Evolutionary conservation across 768 basidiomycete species (phyloP), one percentile per base, ranked within the genome.

Genomic region (Auricularia sp.): DNA sequence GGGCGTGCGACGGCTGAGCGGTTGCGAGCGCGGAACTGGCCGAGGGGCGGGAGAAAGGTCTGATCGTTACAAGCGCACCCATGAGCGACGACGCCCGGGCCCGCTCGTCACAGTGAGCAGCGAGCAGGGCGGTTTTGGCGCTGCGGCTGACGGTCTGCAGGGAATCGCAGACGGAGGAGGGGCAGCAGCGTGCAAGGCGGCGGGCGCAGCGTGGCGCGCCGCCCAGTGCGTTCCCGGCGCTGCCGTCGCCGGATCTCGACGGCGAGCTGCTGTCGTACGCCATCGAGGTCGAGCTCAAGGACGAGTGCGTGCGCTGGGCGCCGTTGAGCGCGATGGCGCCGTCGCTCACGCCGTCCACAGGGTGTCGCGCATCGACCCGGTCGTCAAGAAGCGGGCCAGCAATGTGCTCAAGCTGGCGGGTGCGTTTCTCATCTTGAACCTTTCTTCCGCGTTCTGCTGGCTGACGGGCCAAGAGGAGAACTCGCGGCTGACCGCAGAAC

Each of bases 401-500:
- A 90, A 88, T 74, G 87, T 92, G 65, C 73, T 89, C 71, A 89
- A 87, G 71, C 79, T 92, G 42, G 80, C 87, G 24, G 56, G 56
- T 59, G 34, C 56, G 56, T 59, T 59, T 33, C 29, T 18, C 29
- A 29, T 29, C 29, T 29, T 29, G 29, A 29, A 29, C 29, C 29
- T 29, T 29, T 29, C 29, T 29, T 29, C 29, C 29, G 47, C 47
- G 14, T 6, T 18, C 10, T 18, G 6, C 56, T 5, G 34, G 14
- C 56, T 59, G 56, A 33, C 56, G 8, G 24, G 24, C 10, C 56
- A 51, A 59, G 80, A 88, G 76, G 90, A 92, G 79, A 88, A 91
- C 73, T 87, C 89, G 73, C 88, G 85, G 74, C 77, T 92, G 66
- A 85, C 87, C 75, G 86, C 82, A 62, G 85, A 90, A 75, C 81